A percentile compares a stretch with the other conserved stretches of the same genome.
Conservation (phyloP, 805 yeast genomes). For the Metschnikowia drakensbergensis region DNA sequence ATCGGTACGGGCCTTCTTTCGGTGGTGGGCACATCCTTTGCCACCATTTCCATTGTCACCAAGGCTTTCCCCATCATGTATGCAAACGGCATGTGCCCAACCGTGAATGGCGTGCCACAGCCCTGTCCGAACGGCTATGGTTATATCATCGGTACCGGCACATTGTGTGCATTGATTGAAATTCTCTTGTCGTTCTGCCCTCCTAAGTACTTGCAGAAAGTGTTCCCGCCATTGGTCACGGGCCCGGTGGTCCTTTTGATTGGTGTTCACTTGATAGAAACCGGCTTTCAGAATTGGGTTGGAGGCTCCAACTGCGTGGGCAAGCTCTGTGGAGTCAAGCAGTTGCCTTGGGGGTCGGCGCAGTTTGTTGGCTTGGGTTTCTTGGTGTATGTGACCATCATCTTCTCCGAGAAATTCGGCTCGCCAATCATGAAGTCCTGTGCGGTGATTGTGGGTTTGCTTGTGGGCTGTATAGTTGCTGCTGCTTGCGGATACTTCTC, state of each 20-base stretch:
- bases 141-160: conserved; percentile 7
- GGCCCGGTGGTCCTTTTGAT: conserved; percentile 14
- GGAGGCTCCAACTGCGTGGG: conserved; percentile 12
- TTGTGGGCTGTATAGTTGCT: conserved; percentile 87
- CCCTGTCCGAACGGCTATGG: conserved; percentile 13
- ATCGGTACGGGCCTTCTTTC: conserved; percentile 15
- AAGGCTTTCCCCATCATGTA: conserved; percentile 12
- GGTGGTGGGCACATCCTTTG: conserved; percentile 13
- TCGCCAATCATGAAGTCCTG: conserved; percentile 92
- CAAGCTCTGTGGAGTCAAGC: conserved; percentile 8
- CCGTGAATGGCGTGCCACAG: conserved; percentile 7
- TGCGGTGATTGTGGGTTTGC: conserved; percentile 79
- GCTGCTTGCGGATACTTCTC: conserved; percentile 84
- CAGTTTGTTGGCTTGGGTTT: conserved; percentile 83
- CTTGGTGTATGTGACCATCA: conserved; percentile 67
- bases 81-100: conserved; percentile 9
- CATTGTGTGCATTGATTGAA: conserved; percentile 9
- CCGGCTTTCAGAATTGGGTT: conserved; percentile 12
- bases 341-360: conserved; percentile 77
- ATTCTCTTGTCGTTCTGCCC: conserved; percentile 9
- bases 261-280: conserved; percentile 9
- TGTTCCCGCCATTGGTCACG: conserved; percentile 12
- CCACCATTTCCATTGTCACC: conserved; percentile 11
- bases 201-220: conserved; percentile 8
- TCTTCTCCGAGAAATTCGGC: conserved; percentile 79